Evolutionary conservation across 2,329 filamentous ascomycete species (phyloP).

Genomic region (Diplocarpon mali): DNA sequence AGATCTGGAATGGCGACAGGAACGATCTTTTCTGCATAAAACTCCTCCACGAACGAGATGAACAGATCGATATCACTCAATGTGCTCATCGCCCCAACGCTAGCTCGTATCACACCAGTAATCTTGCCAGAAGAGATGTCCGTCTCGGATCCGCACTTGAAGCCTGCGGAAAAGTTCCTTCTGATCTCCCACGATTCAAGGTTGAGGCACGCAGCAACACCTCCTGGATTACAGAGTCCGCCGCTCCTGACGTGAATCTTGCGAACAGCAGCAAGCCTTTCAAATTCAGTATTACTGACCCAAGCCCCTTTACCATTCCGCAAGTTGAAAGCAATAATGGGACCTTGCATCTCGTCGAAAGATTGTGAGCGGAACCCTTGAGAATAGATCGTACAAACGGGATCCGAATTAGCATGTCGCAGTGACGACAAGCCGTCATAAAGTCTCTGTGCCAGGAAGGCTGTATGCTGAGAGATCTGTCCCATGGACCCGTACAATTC

Average conservation of each 20-base stretch:
- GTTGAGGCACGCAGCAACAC: conserved; percentile 61
- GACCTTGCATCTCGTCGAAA: conserved; percentile 43
- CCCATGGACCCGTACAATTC: conserved; percentile 62
- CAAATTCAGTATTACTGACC: conserved; percentile 73
- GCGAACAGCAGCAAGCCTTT: conserved; percentile 71
- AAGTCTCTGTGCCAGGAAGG: conserved; percentile 49
- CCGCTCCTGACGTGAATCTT: conserved; percentile 80
- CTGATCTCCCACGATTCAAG: conserved; percentile 74
- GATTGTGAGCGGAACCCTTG: conserved; percentile 25
- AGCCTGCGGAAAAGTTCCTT: conserved; percentile 72
- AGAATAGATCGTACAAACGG: conserved; percentile 26
- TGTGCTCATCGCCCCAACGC: conserved; percentile 84
- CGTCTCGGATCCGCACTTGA: conserved; percentile 73
- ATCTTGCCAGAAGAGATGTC: conserved; percentile 78
- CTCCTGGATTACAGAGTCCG: conserved; percentile 84
- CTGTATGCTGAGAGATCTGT: conserved; percentile 59
- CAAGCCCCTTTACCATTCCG: conserved; percentile 57
- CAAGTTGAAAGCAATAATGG: conserved; percentile 77
- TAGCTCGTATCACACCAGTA: conserved; percentile 76
- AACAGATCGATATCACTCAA: conserved; percentile 62
- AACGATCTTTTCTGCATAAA: conserved; percentile 32
- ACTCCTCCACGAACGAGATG: conserved; percentile 59
- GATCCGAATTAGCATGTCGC: conserved; percentile 50
- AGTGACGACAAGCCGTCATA: conserved; percentile 46
- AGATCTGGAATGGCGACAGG: neutral